Base-by-base conservation (phyloP, 2,329 filamentous ascomycete species). In the Chaetomium globosum region DNA sequence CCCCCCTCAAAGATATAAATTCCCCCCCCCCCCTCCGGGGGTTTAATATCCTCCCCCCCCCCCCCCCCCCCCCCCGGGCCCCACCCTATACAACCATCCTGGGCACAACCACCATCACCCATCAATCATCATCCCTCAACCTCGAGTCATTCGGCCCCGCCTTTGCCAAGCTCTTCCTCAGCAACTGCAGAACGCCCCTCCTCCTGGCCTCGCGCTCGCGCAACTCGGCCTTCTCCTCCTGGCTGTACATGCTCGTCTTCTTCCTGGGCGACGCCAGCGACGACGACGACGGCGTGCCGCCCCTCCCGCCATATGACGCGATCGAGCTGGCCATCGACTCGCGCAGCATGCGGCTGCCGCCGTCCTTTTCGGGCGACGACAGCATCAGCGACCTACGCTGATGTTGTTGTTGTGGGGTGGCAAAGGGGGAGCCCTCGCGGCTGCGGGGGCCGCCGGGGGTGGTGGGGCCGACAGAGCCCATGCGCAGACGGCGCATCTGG, bases 401-500 rank as follows among this genome's bases (percentile, higher is more conserved):
- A 69, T 81, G 80, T 61, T 83, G 74, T 52, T 81, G 80, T 61
- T 83, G 74, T 52, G 82, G 81, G 10, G 83, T 79, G 12, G 73
- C 63, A 21, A 71, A 77, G 2, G 79, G 78, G 5, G 79, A 79
- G 19, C 76, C 77, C 65, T 80, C 78, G 30, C 79, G 78, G 65
- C 77, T 78, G 33, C 71, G 63, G 28, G 73, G 65, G 2, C 65
- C 69, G 2, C 65, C 69, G 3, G 67, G 65, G 2, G 64, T 53
- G 53, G 63, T 67, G 43, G 69, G 64, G 2, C 70, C 70, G 16
- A 67, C 59, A 3, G 71, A 71, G 9, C 70, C 65, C 19, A 75
- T 48, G 2, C 73, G 69, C 21, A 75, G 68, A 21, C 71, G 91
- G 65, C 90, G 88, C 79, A 99, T 87, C 75, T 97, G 91, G 56